These are phyloP conservation scores for Saccharomycopsis fermentans DNA, from an alignment of 805 yeast genomes.

Conservation along the genomic window DNA sequence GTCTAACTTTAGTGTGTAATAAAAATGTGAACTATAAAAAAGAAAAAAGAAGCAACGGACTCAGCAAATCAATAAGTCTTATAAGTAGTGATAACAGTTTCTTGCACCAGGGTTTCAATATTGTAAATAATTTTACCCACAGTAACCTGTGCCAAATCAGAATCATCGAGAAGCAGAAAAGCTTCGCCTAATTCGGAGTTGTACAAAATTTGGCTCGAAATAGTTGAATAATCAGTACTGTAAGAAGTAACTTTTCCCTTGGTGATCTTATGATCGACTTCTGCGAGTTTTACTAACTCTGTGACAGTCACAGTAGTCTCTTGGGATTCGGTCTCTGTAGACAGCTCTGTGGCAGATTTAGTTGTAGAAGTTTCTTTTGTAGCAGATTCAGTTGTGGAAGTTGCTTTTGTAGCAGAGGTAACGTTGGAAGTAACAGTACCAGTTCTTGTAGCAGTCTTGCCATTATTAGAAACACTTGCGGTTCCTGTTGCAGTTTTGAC, in stretches of 20 bases:
- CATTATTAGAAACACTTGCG: no score
- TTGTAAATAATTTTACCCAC: neutral
- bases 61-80: no score
- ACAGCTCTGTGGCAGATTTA: neutral
- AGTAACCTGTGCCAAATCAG: neutral
- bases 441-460: no score
- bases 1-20: no score
- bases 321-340: neutral
- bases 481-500: no score
- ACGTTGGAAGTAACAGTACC: no score
- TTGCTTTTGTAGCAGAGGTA: neutral
- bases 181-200: neutral
- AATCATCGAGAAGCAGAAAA: neutral
- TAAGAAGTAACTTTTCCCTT: neutral
- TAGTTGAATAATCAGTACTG: neutral
- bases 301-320: neutral
- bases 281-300: neutral
- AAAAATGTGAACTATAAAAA: no score
- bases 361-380: neutral
- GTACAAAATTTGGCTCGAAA: neutral
- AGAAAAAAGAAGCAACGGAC: neutral
- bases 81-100: neutral
- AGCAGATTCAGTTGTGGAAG: neutral
- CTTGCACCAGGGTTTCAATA: neutral
- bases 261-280: neutral